Percentiles rank a stretch among this genome's conserved stretches.
These are phyloP conservation scores for Chytriomyces sp. DNA, from an alignment of 192 early-diverging fungal genomes.

Conservation along the genomic window DNA sequence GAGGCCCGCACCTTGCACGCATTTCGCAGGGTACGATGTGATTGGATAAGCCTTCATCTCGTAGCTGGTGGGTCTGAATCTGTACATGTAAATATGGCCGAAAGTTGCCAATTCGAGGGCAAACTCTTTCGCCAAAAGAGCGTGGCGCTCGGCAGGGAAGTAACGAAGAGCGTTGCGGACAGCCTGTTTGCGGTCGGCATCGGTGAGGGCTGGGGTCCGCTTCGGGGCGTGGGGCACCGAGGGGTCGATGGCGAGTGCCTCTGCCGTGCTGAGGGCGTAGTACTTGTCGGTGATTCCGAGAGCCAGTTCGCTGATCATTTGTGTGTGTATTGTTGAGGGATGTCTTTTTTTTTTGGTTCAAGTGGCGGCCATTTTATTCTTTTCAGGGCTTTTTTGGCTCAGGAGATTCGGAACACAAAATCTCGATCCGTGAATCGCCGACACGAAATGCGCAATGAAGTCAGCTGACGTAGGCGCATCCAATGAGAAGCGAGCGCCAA, in stretches of 20 bases:
- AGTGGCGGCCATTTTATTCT: not conserved
- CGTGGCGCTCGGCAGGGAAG: constrained; percentile 30
- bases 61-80: constrained; percentile 29
- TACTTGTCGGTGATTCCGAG: constrained; percentile 32
- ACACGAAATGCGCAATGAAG: too few species aligned
- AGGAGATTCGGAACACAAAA: too few species aligned
- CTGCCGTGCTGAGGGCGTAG: constrained; percentile 12
- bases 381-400: not conserved
- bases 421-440: too few species aligned
- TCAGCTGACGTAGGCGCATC: too few species aligned
- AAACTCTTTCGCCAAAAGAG: constrained; percentile 29
- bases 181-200: constrained; percentile 33
- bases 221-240: constrained; percentile 39
- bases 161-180: constrained; percentile 33
- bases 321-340: not conserved
- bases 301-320: constrained; percentile 20
- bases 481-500: too few species aligned
- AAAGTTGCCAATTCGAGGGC: constrained; percentile 18
- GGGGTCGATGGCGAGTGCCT: constrained; percentile 25
- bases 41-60: constrained; percentile 40
- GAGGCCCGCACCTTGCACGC: constrained; percentile 12
- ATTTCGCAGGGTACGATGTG: constrained; percentile 27
- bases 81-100: constrained; percentile 37
- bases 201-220: constrained; percentile 21
- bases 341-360: not conserved